phyloP scores from a whole-genome alignment of 345 rosid species.

The Eucalyptus microcorys region DNA sequence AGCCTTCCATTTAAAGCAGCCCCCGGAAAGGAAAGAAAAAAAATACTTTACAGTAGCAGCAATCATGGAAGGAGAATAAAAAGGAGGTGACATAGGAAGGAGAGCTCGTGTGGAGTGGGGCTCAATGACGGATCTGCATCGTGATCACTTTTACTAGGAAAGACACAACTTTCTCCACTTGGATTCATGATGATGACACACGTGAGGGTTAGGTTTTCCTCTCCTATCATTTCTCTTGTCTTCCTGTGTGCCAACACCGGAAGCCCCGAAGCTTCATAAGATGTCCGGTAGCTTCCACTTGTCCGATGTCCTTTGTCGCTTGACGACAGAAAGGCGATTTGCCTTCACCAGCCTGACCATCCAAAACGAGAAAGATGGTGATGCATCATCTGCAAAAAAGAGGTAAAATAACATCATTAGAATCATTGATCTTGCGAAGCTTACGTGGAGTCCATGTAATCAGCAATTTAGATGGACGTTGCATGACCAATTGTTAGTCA shows the following conservation, averaged over 20 bases:
- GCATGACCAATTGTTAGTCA: neutral
- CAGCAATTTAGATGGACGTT: neutral
- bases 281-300: neutral
- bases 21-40: neutral
- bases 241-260: neutral
- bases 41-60: accelerated
- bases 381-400: neutral
- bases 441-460: neutral
- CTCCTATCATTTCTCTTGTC: neutral
- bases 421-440: neutral
- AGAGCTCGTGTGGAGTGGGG: neutral
- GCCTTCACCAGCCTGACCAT: neutral
- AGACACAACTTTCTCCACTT: neutral
- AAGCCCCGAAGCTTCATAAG: neutral
- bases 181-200: accelerated
- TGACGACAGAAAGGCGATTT: neutral
- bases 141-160: neutral
- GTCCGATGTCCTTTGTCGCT: neutral
- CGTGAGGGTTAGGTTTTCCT: neutral
- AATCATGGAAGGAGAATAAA: neutral
- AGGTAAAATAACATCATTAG: neutral
- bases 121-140: neutral
- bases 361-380: neutral
- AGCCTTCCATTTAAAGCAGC: neutral
- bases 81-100: neutral